Base-by-base conservation (phyloP, 78 protist genomes). In the Dictyostelium brefeldianum region DNA sequence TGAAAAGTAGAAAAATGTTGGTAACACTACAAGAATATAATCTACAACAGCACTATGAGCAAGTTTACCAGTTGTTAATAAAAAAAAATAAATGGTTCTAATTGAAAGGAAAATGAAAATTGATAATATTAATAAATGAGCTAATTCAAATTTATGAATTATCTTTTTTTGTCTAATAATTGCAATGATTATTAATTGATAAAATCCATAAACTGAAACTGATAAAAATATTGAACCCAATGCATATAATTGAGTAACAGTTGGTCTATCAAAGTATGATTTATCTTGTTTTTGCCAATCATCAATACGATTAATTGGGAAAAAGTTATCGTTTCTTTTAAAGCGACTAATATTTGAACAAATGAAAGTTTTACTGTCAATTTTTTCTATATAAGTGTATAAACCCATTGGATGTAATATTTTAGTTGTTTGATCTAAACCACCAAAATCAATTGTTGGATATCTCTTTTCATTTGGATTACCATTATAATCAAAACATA, bases 61-160 rank as follows among this genome's bases (percentile, higher is more conserved):
- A 5, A 87, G 84, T 27, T 25, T 51, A 3, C 85, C 84, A 77
- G 22, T 51, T 48, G 92, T 83, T 9, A 87, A 14, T 7, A 71
- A 7, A 20, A 71, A 71, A 54, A 71, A 71, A n/a, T 71, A 71
- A 5, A 71, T 18, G 54, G 36, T 43, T 25, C 79, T n/a, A 20
- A 71, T 47, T 1, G n/a, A 10, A 10, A 43, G 47, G 54, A 71
- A 71, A 17, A 41, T 20, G 17, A 71, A 71, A 7, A 71, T 43
- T 29, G n/a, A 43, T 20, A 43, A 18, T 1, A 71, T 20, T 20
- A 71, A 46, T 7, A 71, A 14, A 71, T 71, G 79, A 31, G 43
- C 79, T 47, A 71, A 71, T 71, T 43, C 54, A 71, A 71, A 71
- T 46, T 43, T 65, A 27, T 65, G 74, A 29, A 65, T 29, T 0